Evolutionary conservation across 495 filamentous ascomycete genomes (phyloP).

Genomic region (Neurospora tetraspora): DNA sequence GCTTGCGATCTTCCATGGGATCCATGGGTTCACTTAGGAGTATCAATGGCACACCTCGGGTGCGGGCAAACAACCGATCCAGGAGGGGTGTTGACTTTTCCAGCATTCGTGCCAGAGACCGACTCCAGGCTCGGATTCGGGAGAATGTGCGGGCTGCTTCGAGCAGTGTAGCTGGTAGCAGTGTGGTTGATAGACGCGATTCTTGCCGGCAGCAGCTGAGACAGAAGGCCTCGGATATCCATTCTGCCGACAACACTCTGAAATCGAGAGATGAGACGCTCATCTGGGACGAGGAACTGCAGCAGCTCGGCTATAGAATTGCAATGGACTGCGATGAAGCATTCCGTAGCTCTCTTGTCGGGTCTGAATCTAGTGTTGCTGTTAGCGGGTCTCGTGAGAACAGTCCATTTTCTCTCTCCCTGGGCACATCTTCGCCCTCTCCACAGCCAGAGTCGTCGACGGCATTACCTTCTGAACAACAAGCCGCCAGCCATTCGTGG

Average conservation of each 20-base stretch:
- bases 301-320: constrained; percentile 36
- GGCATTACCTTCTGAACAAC: background rate
- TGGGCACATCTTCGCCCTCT: constrained; percentile 5
- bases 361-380: constrained; percentile 23
- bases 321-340: constrained; percentile 55
- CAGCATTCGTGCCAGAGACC: constrained; percentile 24
- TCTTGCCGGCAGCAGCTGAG: background rate
- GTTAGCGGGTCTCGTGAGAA: constrained; percentile 10
- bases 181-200: background rate
- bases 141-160: constrained; percentile 8
- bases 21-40: constrained; percentile 53
- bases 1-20: constrained; percentile 28
- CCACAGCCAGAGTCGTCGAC: background rate
- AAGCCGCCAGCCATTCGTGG: constrained; percentile 11
- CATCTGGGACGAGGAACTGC: constrained; percentile 40
- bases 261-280: constrained; percentile 12
- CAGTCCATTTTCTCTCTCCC: constrained; percentile 19
- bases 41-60: constrained; percentile 36
- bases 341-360: constrained; percentile 62
- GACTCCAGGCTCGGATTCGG: constrained; percentile 8
- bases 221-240: background rate
- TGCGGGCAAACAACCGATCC: constrained; percentile 48
- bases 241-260: background rate
- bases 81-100: constrained; percentile 78
- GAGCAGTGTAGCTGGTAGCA: constrained; percentile 16